phyloP scores from a whole-genome alignment of 2,329 filamentous ascomycete genomes.

The Elsinoe perseae region DNA sequence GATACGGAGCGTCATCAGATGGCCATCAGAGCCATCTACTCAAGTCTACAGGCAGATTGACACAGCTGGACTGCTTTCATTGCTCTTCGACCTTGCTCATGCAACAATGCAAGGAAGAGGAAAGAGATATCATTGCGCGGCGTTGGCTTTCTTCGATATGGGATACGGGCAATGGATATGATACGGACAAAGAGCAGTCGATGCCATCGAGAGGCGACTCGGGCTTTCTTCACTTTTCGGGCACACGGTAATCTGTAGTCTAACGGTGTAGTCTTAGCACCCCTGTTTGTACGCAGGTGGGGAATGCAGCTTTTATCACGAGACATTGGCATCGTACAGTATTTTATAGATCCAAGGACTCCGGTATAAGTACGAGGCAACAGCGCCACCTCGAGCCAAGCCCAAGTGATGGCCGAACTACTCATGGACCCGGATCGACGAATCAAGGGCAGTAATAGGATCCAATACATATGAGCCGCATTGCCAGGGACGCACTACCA shows the following conservation, averaged over 20 bases:
- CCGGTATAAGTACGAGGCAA: no score
- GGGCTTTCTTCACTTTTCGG: not conserved
- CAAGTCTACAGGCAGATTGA: not conserved
- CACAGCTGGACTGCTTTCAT: not conserved
- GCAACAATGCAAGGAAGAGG: not conserved
- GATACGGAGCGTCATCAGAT: not conserved
- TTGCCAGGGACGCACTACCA: no score
- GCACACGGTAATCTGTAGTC: not conserved
- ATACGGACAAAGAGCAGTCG: not conserved
- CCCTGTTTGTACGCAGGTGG: not conserved
- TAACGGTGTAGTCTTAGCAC: not conserved
- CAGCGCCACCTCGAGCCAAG: no score
- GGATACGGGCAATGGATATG: not conserved
- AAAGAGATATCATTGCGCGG: conserved; percentile 3
- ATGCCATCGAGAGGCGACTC: not conserved
- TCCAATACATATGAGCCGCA: no score
- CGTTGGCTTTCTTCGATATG: not conserved
- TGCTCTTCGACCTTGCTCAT: not conserved
- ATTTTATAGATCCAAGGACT: no score
- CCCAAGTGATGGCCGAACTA: no score
- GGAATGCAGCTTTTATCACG: not conserved
- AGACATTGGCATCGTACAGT: no score
- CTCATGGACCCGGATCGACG: no score
- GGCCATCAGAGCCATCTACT: not conserved
- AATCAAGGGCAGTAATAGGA: no score